phyloP scores from a whole-genome alignment of 805 yeast species.

The Jamesozyma lodderae region DNA sequence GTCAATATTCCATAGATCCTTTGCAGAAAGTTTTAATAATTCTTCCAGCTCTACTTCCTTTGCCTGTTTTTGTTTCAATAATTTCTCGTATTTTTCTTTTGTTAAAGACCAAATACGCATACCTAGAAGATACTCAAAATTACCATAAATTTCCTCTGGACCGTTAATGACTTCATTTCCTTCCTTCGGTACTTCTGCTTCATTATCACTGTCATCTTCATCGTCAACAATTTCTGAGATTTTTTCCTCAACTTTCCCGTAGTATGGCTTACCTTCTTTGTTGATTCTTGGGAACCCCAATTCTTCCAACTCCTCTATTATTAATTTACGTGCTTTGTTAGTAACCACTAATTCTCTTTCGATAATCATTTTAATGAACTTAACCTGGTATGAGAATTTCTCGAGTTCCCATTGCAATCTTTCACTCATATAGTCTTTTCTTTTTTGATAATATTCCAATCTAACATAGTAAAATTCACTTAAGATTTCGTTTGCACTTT shows the following conservation, averaged over 20 bases:
- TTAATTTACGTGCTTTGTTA: slow-evolving; percentile 58
- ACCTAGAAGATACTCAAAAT: slow-evolving; percentile 80
- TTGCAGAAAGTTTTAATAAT: slow-evolving; percentile 61
- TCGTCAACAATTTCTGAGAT: slow-evolving; percentile 30
- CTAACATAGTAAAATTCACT: slow-evolving; percentile 80
- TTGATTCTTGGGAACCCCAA: slow-evolving; percentile 70
- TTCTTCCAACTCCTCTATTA: slow-evolving; percentile 54
- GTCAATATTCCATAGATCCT: slow-evolving; percentile 82
- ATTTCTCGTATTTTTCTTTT: slow-evolving; percentile 72
- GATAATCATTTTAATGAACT: slow-evolving; percentile 84
- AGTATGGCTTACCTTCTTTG: slow-evolving; percentile 56
- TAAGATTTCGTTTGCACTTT: slow-evolving; percentile 64
- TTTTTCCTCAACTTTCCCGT: slow-evolving; percentile 32
- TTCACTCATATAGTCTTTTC: slow-evolving; percentile 72
- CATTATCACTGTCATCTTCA: slow-evolving; percentile 33
- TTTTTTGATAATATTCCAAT: slow-evolving; percentile 79
- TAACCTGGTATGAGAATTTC: slow-evolving; percentile 71
- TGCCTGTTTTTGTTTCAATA: slow-evolving; percentile 62
- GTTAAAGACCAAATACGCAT: slow-evolving; percentile 95
- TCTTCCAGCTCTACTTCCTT: slow-evolving; percentile 62
- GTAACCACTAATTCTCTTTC: slow-evolving; percentile 61
- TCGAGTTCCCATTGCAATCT: slow-evolving; percentile 67
- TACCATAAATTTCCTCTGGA: slow-evolving; percentile 45
- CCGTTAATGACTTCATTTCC: slow-evolving; percentile 32
- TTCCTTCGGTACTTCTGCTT: too few relatives aligned